Percentiles rank a stretch among this genome's conserved stretches.
Conservation (phyloP, 2,329 filamentous ascomycete genomes). For the Phialophora macrospora region DNA sequence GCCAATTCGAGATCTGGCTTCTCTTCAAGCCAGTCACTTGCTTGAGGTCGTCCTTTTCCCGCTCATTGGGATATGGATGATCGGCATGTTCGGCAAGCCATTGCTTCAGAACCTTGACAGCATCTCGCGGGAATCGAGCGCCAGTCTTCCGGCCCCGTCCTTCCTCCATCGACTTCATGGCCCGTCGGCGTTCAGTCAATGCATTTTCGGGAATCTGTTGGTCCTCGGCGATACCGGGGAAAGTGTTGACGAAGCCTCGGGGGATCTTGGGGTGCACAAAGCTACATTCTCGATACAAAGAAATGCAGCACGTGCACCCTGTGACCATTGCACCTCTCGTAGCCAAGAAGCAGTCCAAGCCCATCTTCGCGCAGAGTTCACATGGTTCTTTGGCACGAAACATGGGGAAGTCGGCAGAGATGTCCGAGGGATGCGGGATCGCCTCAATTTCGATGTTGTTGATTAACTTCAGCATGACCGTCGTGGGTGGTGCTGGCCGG, state of each 20-base stretch:
- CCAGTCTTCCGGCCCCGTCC: slow-evolving; percentile 65
- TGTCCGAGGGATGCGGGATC: slow-evolving; percentile 35
- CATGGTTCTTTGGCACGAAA: slow-evolving; percentile 52
- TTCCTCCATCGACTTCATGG: slow-evolving; percentile 51
- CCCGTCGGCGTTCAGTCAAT: slow-evolving; percentile 47
- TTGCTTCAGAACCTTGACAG: slow-evolving; percentile 77
- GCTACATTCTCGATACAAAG: slow-evolving; percentile 54
- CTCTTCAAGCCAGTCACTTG: slow-evolving; percentile 78
- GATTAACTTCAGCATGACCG: slow-evolving; percentile 38
- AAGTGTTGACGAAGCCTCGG: slow-evolving; percentile 51
- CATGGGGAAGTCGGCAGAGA: slow-evolving; percentile 49
- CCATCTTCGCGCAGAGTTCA: slow-evolving; percentile 53
- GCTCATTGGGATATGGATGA: slow-evolving; percentile 86
- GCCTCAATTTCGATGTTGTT: slow-evolving; percentile 40
- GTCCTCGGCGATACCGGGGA: slow-evolving; percentile 53
- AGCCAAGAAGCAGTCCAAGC: slow-evolving; percentile 54
- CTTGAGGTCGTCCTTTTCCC: slow-evolving; percentile 81
- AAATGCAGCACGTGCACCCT: slow-evolving; percentile 55
- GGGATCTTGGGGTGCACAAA: slow-evolving; percentile 51
- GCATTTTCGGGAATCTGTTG: slow-evolving; percentile 42
- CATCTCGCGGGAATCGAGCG: slow-evolving; percentile 78
- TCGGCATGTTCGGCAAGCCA: slow-evolving; percentile 81
- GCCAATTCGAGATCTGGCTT: slow-evolving; percentile 87
- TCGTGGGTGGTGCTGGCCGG: slow-evolving; percentile 37
- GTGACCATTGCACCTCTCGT: slow-evolving; percentile 51